These are phyloP conservation scores for Geotrichum cucujoidarum DNA, from an alignment of 1,139 yeast species.

Conservation along the genomic window DNA sequence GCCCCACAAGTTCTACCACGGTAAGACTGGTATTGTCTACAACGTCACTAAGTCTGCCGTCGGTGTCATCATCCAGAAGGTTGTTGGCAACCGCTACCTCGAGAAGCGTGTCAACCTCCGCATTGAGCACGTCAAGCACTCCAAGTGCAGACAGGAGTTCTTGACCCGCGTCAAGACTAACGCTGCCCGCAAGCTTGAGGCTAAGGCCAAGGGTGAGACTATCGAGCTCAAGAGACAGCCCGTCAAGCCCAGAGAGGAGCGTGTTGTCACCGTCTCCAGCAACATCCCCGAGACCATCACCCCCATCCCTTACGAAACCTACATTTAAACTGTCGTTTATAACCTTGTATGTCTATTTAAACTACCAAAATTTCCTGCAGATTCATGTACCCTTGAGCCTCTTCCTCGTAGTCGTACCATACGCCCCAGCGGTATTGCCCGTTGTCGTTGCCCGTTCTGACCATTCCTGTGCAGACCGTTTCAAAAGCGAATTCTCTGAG, in stretches of 20 bases:
- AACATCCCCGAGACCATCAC: slow-evolving; percentile 95
- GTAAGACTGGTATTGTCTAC: slow-evolving; percentile 98
- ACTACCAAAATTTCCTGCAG: background rate
- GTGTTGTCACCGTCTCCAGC: slow-evolving; percentile 67
- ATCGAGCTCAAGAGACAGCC: slow-evolving; percentile 97
- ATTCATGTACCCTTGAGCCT: background rate
- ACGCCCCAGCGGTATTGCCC: no score
- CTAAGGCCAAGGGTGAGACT: slow-evolving; percentile 88
- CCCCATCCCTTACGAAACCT: slow-evolving; percentile 99
- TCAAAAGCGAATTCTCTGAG: no score
- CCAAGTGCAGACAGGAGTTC: slow-evolving; percentile 99
- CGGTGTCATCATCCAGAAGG: slow-evolving; percentile 96
- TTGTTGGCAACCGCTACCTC: slow-evolving; percentile 97
- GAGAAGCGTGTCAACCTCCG: slow-evolving; percentile 98
- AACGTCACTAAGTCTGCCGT: slow-evolving; percentile 97
- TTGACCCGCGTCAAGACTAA: slow-evolving; percentile 95
- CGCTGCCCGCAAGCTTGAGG: slow-evolving; percentile 90
- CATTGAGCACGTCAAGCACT: slow-evolving; percentile 98
- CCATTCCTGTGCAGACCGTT: no score
- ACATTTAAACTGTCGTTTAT: slow-evolving; percentile 57
- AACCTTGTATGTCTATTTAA: slow-evolving; percentile 6
- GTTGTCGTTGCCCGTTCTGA: no score
- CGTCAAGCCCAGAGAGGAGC: slow-evolving; percentile 92
- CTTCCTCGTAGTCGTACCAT: background rate
- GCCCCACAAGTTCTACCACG: slow-evolving; percentile 99